Conservation (phyloP, 2,329 filamentous ascomycete genomes). For the Trichoderma asperellum region DNA sequence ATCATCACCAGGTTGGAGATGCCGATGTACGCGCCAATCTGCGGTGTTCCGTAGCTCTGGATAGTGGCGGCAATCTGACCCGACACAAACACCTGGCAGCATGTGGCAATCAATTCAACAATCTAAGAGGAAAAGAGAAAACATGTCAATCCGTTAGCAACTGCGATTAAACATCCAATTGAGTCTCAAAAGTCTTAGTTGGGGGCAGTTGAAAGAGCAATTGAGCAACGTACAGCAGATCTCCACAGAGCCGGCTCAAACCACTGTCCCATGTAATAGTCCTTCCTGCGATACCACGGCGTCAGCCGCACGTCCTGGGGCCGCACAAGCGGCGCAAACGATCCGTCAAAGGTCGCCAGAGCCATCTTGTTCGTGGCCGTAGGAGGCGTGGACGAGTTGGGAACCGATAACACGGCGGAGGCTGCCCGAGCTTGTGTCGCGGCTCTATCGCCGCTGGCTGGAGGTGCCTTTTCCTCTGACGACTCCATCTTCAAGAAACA, state of each 20-base stretch:
- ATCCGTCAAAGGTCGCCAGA: conserved; percentile 33
- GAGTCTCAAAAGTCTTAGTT: background rate
- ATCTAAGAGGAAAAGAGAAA: conserved; percentile 30
- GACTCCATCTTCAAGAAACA: background rate
- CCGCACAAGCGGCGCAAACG: conserved; percentile 33
- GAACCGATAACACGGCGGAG: background rate
- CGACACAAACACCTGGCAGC: conserved; percentile 38
- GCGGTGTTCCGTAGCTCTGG: conserved; percentile 35
- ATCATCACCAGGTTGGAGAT: conserved; percentile 48
- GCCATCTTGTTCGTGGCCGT: background rate
- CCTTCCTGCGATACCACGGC: conserved; percentile 36
- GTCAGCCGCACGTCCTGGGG: conserved; percentile 15
- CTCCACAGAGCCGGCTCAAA: conserved; percentile 35
- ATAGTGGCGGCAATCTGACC: conserved; percentile 41
- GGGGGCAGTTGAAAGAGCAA: background rate
- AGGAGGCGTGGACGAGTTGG: background rate
- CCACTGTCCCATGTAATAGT: conserved; percentile 37
- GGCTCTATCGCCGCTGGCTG: background rate
- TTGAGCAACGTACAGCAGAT: conserved; percentile 33
- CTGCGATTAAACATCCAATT: background rate
- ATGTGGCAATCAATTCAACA: conserved; percentile 40
- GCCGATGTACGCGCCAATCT: conserved; percentile 41
- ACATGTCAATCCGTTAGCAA: background rate
- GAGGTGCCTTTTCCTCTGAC: conserved; percentile 1
- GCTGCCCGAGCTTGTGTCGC: background rate